phyloP scores from a whole-genome alignment of 768 basidiomycete species.

The Lactarius akahatsu region DNA sequence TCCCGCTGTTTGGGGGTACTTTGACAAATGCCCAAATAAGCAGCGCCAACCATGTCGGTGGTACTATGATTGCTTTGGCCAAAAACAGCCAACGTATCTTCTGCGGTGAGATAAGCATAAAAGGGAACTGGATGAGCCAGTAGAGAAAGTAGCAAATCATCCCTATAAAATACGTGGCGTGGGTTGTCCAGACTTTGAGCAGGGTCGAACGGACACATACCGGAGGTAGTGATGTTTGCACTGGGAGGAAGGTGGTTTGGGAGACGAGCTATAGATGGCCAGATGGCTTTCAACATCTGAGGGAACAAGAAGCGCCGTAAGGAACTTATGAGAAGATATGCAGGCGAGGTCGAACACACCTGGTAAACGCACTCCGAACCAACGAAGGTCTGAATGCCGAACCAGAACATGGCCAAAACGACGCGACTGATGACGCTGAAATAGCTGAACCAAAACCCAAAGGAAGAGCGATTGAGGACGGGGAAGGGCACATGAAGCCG shows the following conservation, averaged over 20 bases:
- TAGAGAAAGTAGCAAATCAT: slow-evolving; percentile 75
- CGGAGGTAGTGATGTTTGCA: slow-evolving; percentile 63
- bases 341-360: slow-evolving; percentile 29
- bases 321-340: not conserved
- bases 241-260: slow-evolving; percentile 60
- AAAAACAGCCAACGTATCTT: slow-evolving; percentile 75
- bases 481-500: slow-evolving; percentile 75
- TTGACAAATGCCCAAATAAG: slow-evolving; percentile 51
- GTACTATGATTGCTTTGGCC: slow-evolving; percentile 52
- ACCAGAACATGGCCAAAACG: slow-evolving; percentile 81
- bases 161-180: slow-evolving; percentile 38
- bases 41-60: slow-evolving; percentile 41
- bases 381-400: slow-evolving; percentile 60
- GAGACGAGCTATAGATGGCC: slow-evolving; percentile 66
- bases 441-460: slow-evolving; percentile 89
- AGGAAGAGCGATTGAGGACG: slow-evolving; percentile 79
- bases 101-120: slow-evolving; percentile 76
- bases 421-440: slow-evolving; percentile 78
- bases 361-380: slow-evolving; percentile 76
- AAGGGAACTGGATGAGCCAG: slow-evolving; percentile 75
- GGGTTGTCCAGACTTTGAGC: not conserved
- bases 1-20: slow-evolving; percentile 59
- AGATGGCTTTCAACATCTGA: slow-evolving; percentile 78
- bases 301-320: not conserved
- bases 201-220: slow-evolving; percentile 36